These are phyloP conservation scores for Clarireedia paspali DNA, from an alignment of 2,329 filamentous ascomycete species.

Conservation along the genomic window DNA sequence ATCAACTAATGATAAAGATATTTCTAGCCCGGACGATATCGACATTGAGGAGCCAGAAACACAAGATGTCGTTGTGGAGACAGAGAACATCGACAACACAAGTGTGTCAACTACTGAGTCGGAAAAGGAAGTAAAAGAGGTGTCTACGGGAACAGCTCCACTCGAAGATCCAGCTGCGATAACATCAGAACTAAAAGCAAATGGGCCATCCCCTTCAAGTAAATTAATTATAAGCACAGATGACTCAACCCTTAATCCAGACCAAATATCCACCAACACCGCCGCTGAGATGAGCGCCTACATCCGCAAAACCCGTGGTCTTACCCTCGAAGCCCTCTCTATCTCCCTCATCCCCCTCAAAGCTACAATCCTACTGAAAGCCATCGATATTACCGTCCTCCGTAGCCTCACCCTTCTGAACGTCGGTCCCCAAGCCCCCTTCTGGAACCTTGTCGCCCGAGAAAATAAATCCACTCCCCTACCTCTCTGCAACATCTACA, in stretches of 20 bases:
- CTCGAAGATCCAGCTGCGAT: not conserved
- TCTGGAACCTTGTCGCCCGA: constrained; percentile 50
- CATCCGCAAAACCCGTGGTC: constrained; percentile 48
- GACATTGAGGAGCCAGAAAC: constrained; percentile 27
- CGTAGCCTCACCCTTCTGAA: constrained; percentile 53
- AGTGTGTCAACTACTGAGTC: not conserved
- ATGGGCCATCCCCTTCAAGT: not conserved
- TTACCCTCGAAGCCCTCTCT: constrained; percentile 46
- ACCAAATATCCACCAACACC: too few species aligned
- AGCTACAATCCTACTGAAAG: constrained; percentile 46
- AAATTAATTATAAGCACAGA: not conserved
- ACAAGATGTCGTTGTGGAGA: constrained; percentile 20
- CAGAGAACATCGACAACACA: not conserved
- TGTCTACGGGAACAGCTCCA: not conserved
- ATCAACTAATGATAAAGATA: constrained; percentile 7
- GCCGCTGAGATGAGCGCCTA: constrained; percentile 38
- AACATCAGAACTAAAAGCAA: constrained; percentile 5
- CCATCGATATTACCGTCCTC: constrained; percentile 50
- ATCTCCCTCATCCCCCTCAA: constrained; percentile 54
- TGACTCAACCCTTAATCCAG: not conserved
- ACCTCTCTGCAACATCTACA: constrained; percentile 50
- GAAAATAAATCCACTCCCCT: constrained; percentile 45
- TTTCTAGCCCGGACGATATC: constrained; percentile 30
- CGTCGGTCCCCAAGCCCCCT: constrained; percentile 51
- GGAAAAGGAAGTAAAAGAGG: not conserved